Evolutionary conservation across 116 monocot species (phyloP).

Genomic region (Phalaenopsis hybrid): DNA sequence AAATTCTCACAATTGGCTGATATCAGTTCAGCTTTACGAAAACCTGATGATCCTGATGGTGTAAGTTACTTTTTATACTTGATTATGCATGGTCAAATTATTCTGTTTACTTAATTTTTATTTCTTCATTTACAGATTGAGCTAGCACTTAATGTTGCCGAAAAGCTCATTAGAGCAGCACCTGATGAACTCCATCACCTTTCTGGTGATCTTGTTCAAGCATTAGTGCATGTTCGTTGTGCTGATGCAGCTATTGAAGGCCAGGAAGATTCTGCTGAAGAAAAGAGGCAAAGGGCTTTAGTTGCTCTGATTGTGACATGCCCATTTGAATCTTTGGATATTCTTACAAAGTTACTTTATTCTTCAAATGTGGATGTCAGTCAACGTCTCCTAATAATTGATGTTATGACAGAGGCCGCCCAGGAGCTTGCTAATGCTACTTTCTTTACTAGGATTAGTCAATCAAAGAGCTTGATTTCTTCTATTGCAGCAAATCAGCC

Average conservation of each 20-base stretch:
- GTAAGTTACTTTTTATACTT: constrained; percentile 38
- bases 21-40: constrained; percentile 66
- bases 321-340: constrained; percentile 84
- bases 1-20: constrained; percentile 67
- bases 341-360: constrained; percentile 64
- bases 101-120: background rate
- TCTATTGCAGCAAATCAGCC: constrained; percentile 45
- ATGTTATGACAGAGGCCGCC: constrained; percentile 93
- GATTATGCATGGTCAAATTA: background rate
- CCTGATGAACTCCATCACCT: constrained; percentile 83
- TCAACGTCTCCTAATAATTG: constrained; percentile 81
- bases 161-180: constrained; percentile 81
- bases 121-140: constrained; percentile 46
- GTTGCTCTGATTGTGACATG: constrained; percentile 71
- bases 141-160: constrained; percentile 72
- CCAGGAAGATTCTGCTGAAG: constrained; percentile 87
- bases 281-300: constrained; percentile 76
- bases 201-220: constrained; percentile 77
- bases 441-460: constrained; percentile 24
- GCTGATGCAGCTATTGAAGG: constrained; percentile 77
- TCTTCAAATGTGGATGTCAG: constrained; percentile 86
- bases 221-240: constrained; percentile 72
- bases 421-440: constrained; percentile 71
- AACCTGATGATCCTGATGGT: constrained; percentile 82
- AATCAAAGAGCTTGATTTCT: constrained; percentile 48